phyloP scores from a whole-genome alignment of 2,329 filamentous ascomycete genomes.

The Aspergillus caelatus region DNA sequence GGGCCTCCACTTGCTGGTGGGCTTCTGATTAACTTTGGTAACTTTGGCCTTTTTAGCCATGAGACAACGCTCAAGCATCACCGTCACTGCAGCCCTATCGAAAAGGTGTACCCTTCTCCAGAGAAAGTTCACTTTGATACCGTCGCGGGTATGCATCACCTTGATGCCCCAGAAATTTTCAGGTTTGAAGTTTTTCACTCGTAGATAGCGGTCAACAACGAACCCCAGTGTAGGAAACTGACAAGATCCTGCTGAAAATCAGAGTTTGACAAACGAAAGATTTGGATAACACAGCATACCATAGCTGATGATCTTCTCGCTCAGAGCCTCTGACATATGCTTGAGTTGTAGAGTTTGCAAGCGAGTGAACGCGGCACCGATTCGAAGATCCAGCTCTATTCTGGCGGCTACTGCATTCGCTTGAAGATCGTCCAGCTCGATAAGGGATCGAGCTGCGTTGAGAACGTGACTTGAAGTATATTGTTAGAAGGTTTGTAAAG shows the following conservation, averaged over 20 bases:
- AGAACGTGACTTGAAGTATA: conserved; percentile 71
- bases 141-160: conserved; percentile 75
- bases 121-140: conserved; percentile 77
- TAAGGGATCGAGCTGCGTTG: conserved; percentile 74
- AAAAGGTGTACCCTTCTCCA: conserved; percentile 86
- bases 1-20: conserved; percentile 91
- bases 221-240: conserved; percentile 97
- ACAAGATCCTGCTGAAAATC: conserved; percentile 67
- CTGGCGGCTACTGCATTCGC: conserved; percentile 84
- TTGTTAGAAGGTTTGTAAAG: not conserved
- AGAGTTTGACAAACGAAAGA: not conserved
- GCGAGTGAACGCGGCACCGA: conserved; percentile 89
- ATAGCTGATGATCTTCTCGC: conserved; percentile 74
- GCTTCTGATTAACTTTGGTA: conserved; percentile 83
- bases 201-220: conserved; percentile 93
- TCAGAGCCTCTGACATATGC: conserved; percentile 67
- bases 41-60: conserved; percentile 75
- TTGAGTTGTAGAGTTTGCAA: conserved; percentile 82
- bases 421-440: conserved; percentile 79
- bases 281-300: conserved; percentile 53
- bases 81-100: conserved; percentile 76
- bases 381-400: conserved; percentile 89
- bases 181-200: conserved; percentile 89
- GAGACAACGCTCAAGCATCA: conserved; percentile 86
- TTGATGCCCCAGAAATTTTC: conserved; percentile 94